Base-by-base conservation (phyloP, 164 flowering plant species). In the Liquidambar formosana region DNA sequence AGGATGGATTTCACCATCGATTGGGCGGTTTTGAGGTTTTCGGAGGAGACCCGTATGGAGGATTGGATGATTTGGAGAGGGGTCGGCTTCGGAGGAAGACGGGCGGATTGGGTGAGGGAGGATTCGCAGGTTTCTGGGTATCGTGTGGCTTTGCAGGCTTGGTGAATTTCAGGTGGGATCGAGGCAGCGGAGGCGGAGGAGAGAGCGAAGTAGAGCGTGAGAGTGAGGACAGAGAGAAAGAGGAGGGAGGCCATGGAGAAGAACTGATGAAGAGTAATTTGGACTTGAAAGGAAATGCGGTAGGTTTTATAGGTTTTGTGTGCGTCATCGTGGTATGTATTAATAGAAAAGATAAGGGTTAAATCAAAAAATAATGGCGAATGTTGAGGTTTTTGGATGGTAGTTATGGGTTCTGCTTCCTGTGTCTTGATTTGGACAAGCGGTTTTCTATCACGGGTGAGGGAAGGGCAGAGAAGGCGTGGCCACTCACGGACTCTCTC, bases 111-210 rank as follows among this genome's bases (percentile, higher is more conserved):
- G 23, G 73, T 1, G 16, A 90, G 73, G 16, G 85, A 56, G 41
- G 83, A 11, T 21, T 64, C 70, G 74, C 98, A 94, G 26, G 64
- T 19, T n/a, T 77, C 75, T 0, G 89, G 83, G 71, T 66, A 80
- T 1, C 86, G 84, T 1, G 97, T 88, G 68, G 97, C 88, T 14
- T 82, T 81, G 79, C 98, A 94, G 27, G 95, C 91, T 59, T 71
- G 81, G 1, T 47, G 79, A 70, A 85, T 77, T 47, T 68, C 62
- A 5, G 75, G 41, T 6, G 78, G 57, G 70, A 33, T 5, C 33
- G 79, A 4, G 38, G 22, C 5, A 46, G 28, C n/a, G 74, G 71
- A 15, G 71, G 80, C 33, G 69, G 82, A 70, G 75, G 75, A 60
- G 71, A 75, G 69, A 46, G 77, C 38, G 67, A 63, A 44, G 71